Base-by-base conservation (phyloP, 805 yeast genomes). In the Suhomyces vadensis region DNA sequence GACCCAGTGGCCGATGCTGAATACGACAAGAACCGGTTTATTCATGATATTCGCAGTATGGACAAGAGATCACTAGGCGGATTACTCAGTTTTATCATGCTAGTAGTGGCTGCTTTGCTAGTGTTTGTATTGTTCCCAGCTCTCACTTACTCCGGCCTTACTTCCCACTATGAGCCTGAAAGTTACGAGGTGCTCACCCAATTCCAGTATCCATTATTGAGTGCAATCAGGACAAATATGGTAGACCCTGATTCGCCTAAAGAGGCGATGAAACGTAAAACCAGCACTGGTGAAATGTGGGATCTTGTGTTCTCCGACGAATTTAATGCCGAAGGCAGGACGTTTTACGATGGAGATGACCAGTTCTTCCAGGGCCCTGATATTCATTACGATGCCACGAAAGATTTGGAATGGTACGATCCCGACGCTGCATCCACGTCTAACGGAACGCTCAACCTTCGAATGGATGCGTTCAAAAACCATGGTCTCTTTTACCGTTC, bases 1-100 rank as follows among this genome's bases (percentile, higher is more conserved):
- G 97, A 92, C 64, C 97, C 97, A 6, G 84, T 90, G 29, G 87
- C 82, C 37, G 99, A 94, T 62, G 96, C 96, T 17, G 80, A 83
- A 47, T 81, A 84, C 57, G 95, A 89, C 55, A 84, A 80, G 49
- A 79, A 83, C 59, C 69, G 89, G 55, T 79, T 86, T 55, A 54
- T 69, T 47, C 59, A 79, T 42, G 94, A 86, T 64, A 63, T 86
- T 49, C 85, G 81, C 63, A 59, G 75, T 54, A 73, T 85, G 80
- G 90, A 84, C 61, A 76, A 63, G 56, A 71, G 82, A 53, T 81
- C 90, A 0, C 55, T 74, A 8, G 75, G 78, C 44, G 91, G 89
- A 2, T 59, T 83, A 27, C 35, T 78, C 10, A 87, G 89, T 22
- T 55, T 90, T 27, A 25, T 85, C 6, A 44, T 74, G 1, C 67